These are phyloP conservation scores for Phytophthora syringae DNA, from an alignment of 352 stramenopile species.

Conservation along the genomic window DNA sequence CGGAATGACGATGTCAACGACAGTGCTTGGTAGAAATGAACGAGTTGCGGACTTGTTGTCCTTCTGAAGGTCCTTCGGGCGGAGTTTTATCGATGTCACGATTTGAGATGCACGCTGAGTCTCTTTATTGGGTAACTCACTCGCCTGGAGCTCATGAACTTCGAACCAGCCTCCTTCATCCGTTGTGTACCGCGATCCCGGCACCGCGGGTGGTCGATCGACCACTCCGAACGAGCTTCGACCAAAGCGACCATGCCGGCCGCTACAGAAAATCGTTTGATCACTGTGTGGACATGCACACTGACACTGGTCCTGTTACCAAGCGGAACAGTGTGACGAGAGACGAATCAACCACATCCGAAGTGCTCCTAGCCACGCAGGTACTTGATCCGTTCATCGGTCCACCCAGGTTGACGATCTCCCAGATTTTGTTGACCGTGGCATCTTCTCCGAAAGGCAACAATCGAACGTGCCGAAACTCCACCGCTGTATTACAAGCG, in stretches of 20 bases:
- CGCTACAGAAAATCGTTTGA: slow-evolving; percentile 15
- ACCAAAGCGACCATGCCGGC: slow-evolving; percentile 18
- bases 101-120: slow-evolving; percentile 15
- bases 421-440: slow-evolving; percentile 18
- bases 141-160: slow-evolving; percentile 10
- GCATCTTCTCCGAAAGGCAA: slow-evolving; percentile 4
- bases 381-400: slow-evolving; percentile 4
- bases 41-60: not conserved
- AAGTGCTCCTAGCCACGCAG: slow-evolving; percentile 1
- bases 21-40: slow-evolving; percentile 15
- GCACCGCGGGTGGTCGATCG: slow-evolving; percentile 5
- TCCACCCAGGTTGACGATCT: slow-evolving; percentile 19
- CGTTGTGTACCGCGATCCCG: slow-evolving; percentile 7
- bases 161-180: slow-evolving; percentile 23
- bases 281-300: slow-evolving; percentile 14
- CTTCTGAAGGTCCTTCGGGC: slow-evolving; percentile 1
- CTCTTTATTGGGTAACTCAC: not conserved
- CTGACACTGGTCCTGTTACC: slow-evolving; percentile 2
- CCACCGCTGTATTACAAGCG: not conserved
- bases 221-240: slow-evolving; percentile 28
- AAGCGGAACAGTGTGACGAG: slow-evolving; percentile 12
- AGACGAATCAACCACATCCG: slow-evolving; percentile 12
- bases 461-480: slow-evolving; percentile 3
- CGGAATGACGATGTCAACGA: slow-evolving; percentile 27
- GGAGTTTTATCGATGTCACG: slow-evolving; percentile 16